These are phyloP conservation scores for Apiospora sp. DNA, from an alignment of 2,329 filamentous ascomycete genomes.

Conservation along the genomic window DNA sequence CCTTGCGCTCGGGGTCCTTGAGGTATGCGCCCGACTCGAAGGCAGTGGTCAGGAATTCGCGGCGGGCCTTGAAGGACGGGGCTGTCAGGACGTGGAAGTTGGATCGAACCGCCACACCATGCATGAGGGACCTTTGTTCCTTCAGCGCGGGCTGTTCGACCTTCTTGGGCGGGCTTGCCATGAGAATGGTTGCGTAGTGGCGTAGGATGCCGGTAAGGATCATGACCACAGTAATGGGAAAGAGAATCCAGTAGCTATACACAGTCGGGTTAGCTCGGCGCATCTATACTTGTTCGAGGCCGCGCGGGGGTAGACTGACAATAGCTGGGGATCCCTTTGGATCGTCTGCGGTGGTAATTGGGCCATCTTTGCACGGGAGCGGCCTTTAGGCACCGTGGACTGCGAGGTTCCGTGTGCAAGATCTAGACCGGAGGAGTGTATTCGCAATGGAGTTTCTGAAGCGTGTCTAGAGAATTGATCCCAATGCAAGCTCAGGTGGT, in stretches of 20 bases:
- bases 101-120: constrained; percentile 82
- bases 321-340: constrained; percentile 96
- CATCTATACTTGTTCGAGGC: background rate
- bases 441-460: background rate
- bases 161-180: constrained; percentile 85
- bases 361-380: constrained; percentile 66
- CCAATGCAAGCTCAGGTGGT: background rate
- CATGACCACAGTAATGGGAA: constrained; percentile 98
- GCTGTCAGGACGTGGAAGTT: constrained; percentile 84
- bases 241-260: constrained; percentile 94
- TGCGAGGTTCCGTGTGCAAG: constrained; percentile 3
- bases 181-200: constrained; percentile 94
- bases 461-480: background rate
- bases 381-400: background rate
- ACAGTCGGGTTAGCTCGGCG: constrained; percentile 40
- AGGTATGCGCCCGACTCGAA: constrained; percentile 89
- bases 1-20: constrained; percentile 85
- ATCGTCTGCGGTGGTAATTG: constrained; percentile 91
- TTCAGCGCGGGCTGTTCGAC: constrained; percentile 77
- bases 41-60: constrained; percentile 79
- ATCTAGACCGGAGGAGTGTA: background rate
- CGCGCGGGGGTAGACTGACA: constrained; percentile 66
- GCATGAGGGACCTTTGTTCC: constrained; percentile 85
- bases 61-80: constrained; percentile 79
- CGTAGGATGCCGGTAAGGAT: constrained; percentile 93